Conservation (phyloP, 2,329 filamentous ascomycete genomes). For the Penicillium sp. region DNA sequence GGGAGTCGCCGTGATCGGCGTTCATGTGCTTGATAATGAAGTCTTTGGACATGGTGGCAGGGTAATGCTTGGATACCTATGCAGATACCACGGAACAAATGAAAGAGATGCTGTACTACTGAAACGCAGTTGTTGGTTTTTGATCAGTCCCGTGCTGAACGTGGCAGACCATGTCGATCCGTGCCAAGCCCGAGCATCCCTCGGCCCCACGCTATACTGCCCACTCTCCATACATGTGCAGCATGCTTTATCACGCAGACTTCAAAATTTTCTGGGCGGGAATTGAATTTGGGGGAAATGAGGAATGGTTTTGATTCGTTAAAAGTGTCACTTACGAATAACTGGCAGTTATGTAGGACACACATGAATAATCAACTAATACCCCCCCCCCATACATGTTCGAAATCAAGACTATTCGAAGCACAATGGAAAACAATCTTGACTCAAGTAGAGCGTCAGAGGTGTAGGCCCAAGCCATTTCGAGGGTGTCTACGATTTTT, state of each 20-base stretch:
- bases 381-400: too few species aligned
- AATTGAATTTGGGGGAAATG: neutral
- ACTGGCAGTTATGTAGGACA: too few species aligned
- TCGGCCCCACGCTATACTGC: slow-evolving; percentile 13
- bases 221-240: neutral
- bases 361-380: too few species aligned
- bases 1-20: slow-evolving; percentile 71
- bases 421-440: too few species aligned
- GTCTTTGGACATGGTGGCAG: slow-evolving; percentile 42
- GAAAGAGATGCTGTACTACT: neutral
- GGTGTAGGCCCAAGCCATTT: too few species aligned
- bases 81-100: neutral
- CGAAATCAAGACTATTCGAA: too few species aligned
- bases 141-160: neutral
- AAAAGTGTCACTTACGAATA: neutral
- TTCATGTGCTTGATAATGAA: slow-evolving; percentile 86
- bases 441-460: too few species aligned
- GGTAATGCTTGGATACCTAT: neutral
- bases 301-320: neutral
- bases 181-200: slow-evolving; percentile 23
- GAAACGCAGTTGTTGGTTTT: neutral
- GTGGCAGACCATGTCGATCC: slow-evolving; percentile 1
- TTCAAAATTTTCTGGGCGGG: too few species aligned
- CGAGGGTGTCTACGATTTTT: too few species aligned
- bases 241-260: neutral